These are phyloP conservation scores for Clavispora vitiphila DNA, from an alignment of 805 yeast species.

Conservation along the genomic window DNA sequence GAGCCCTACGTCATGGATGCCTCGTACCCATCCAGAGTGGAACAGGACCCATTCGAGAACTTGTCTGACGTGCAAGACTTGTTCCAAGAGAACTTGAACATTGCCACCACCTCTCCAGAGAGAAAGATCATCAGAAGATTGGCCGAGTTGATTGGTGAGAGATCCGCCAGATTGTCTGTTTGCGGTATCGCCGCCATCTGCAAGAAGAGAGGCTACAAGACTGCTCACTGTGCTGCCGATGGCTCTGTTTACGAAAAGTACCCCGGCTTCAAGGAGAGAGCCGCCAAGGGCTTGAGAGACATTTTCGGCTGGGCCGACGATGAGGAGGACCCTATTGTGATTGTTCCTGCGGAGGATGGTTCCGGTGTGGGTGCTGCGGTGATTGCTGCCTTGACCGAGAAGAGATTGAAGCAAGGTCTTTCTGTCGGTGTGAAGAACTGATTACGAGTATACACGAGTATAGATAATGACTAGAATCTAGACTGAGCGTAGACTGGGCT, in stretches of 20 bases:
- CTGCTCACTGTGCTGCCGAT: slow-evolving; percentile 92
- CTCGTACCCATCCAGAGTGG: slow-evolving; percentile 79
- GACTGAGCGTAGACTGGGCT: too few species aligned
- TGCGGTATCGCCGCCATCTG: slow-evolving; percentile 96
- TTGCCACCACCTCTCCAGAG: slow-evolving; percentile 70
- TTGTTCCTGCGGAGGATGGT: slow-evolving; percentile 96
- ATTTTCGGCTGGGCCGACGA: slow-evolving; percentile 69
- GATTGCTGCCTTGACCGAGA: slow-evolving; percentile 90
- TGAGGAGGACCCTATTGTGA: slow-evolving; percentile 73
- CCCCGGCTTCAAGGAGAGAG: slow-evolving; percentile 87
- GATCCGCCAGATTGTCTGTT: slow-evolving; percentile 88
- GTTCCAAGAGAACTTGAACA: slow-evolving; percentile 53
- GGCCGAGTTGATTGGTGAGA: slow-evolving; percentile 83
- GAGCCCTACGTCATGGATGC: slow-evolving; percentile 78
- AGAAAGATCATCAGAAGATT: slow-evolving; percentile 76
- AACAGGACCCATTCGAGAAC: slow-evolving; percentile 84
- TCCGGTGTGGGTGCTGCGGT: slow-evolving; percentile 98
- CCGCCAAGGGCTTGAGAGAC: slow-evolving; percentile 82
- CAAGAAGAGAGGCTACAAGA: slow-evolving; percentile 70
- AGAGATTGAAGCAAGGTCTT: slow-evolving; percentile 66
- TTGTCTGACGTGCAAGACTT: slow-evolving; percentile 67
- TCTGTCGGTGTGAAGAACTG: slow-evolving; percentile 48
- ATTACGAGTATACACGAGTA: background rate
- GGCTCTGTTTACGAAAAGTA: slow-evolving; percentile 94
- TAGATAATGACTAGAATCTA: background rate